Percentiles rank a stretch among this genome's conserved stretches.
Evolutionary conservation across 202 grass and related monocot species (phyloP).

Genomic region (Dendrocalamus latiflorus): DNA sequence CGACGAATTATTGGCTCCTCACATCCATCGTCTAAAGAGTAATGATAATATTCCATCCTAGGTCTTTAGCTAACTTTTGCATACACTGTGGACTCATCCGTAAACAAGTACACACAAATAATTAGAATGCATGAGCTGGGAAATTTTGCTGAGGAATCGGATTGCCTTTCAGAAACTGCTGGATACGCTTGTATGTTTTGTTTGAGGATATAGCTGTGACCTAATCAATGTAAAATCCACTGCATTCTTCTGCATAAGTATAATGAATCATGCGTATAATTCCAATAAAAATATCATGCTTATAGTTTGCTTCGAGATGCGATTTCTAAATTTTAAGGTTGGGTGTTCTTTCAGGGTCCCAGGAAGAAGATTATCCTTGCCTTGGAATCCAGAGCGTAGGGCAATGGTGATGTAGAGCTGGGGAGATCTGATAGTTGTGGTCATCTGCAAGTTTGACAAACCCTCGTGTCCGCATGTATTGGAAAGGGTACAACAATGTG

Average conservation of each 20-base stretch:
- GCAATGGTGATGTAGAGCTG: neutral
- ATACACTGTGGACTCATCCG: neutral
- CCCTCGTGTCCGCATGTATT: neutral
- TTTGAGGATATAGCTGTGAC: neutral
- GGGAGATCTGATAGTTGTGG: neutral
- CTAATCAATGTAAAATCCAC: neutral
- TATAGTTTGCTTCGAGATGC: neutral
- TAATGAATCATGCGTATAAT: neutral
- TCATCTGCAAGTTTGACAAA: constrained; percentile 20
- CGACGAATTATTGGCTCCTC: neutral
- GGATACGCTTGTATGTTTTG: neutral
- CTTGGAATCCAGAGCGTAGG: constrained; percentile 72
- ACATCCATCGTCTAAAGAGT: neutral
- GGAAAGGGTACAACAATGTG: neutral
- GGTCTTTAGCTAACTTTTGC: neutral
- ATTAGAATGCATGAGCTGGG: neutral
- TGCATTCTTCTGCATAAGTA: neutral
- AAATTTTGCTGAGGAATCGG: neutral
- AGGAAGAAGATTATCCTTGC: constrained; percentile 92
- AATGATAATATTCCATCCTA: neutral
- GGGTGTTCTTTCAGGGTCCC: constrained; percentile 63
- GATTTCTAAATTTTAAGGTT: too few relatives aligned
- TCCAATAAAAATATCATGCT: too few relatives aligned
- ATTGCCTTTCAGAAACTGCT: neutral
- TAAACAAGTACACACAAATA: neutral